Evolutionary conservation across 768 basidiomycete species (phyloP).

Genomic region (Megacollybia marginata): DNA sequence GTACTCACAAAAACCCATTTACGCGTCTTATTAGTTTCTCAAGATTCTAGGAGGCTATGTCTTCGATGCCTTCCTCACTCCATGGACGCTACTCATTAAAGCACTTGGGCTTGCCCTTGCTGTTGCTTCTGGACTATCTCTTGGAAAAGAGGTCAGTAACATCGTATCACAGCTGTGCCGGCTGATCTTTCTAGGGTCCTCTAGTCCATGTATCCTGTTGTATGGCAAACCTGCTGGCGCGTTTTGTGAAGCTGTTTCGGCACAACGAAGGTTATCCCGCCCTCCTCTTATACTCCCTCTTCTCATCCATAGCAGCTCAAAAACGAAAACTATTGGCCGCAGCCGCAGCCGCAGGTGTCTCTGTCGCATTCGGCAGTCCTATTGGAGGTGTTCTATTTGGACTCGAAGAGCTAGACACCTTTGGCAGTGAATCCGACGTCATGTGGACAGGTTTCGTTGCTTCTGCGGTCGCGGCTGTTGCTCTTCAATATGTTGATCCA

Average conservation of each 20-base stretch:
- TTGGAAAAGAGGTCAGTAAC: constrained; percentile 68
- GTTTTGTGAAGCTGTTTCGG: constrained; percentile 62
- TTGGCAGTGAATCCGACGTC: constrained; percentile 67
- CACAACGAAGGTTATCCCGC: constrained; percentile 60
- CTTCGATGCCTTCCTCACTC: constrained; percentile 78
- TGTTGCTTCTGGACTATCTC: constrained; percentile 77
- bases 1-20: not conserved
- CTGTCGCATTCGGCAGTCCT: constrained; percentile 84
- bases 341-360: constrained; percentile 80
- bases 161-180: not conserved
- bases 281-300: not conserved
- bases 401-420: constrained; percentile 62
- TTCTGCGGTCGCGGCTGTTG: constrained; percentile 80
- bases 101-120: constrained; percentile 74
- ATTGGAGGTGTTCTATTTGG: constrained; percentile 83
- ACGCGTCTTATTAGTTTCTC: not conserved
- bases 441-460: constrained; percentile 89
- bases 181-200: constrained; percentile 46
- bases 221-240: constrained; percentile 63
- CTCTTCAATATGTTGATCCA: constrained; percentile 77
- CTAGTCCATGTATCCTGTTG: constrained; percentile 83
- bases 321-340: constrained; percentile 78
- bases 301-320: constrained; percentile 39
- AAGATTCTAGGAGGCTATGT: constrained; percentile 82
- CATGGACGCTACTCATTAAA: constrained; percentile 84